Conservation (phyloP, 805 yeast genomes). For the Saccharomyces kudriavzevii region DNA sequence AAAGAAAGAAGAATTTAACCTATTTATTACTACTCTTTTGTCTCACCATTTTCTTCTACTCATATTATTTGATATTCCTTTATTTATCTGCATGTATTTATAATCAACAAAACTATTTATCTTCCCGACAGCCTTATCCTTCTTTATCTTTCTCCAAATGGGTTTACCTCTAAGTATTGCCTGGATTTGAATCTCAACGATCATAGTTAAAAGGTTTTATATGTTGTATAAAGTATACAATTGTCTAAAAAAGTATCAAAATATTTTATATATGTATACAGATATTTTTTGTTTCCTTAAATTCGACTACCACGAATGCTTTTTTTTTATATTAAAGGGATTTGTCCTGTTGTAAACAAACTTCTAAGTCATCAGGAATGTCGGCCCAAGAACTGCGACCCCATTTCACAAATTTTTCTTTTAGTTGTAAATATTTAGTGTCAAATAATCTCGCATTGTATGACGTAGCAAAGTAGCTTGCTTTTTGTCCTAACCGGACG, state of each 20-base stretch:
- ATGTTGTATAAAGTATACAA: not conserved
- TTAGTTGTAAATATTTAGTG: slow-evolving; percentile 8
- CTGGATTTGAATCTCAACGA: not conserved
- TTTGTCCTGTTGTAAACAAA: slow-evolving; percentile 8
- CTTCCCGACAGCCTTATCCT: not conserved
- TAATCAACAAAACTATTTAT: not conserved
- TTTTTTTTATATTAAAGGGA: slow-evolving; percentile 7
- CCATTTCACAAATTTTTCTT: slow-evolving; percentile 23
- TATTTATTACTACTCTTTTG: not conserved
- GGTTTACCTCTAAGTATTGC: not conserved
- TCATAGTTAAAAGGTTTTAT: not conserved
- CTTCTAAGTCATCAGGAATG: slow-evolving; percentile 32
- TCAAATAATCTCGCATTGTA: slow-evolving; percentile 3
- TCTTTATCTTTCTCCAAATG: not conserved
- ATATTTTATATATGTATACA: slow-evolving; percentile 2
- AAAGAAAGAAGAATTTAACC: not conserved
- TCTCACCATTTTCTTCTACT: not conserved
- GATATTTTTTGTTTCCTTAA: not conserved
- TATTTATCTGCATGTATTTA: slow-evolving; percentile 1
- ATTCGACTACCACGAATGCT: not conserved
- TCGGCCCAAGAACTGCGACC: slow-evolving; percentile 21
- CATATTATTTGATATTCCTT: not conserved
- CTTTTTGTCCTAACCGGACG: not conserved
- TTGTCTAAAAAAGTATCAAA: not conserved
- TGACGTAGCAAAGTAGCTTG: not conserved